Conservation (phyloP, 2,329 filamentous ascomycete species). For the Fusarium decemcellulare region DNA sequence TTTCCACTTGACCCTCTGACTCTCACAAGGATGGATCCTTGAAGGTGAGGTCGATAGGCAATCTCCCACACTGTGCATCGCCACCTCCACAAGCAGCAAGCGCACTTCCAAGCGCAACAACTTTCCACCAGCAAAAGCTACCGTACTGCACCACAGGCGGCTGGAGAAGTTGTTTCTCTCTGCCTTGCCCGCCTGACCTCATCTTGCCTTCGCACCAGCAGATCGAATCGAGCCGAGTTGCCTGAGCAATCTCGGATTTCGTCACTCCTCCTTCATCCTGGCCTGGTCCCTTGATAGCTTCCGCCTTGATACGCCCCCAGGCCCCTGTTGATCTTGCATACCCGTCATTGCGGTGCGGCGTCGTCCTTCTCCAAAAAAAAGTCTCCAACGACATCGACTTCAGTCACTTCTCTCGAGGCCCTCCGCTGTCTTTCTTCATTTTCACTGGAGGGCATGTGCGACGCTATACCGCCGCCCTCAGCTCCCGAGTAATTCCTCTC, state of each 20-base stretch:
- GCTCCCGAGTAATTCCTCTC: slow-evolving; percentile 21
- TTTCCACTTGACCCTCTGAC: slow-evolving; percentile 31
- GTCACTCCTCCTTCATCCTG: slow-evolving; percentile 34
- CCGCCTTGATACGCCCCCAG: slow-evolving; percentile 2
- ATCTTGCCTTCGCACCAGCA: slow-evolving; percentile 4
- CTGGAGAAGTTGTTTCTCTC: slow-evolving; percentile 12
- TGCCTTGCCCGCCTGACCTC: slow-evolving; percentile 8
- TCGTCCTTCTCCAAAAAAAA: slow-evolving; percentile 13
- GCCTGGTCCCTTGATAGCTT: slow-evolving; percentile 22
- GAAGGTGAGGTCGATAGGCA: not conserved
- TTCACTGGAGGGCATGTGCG: slow-evolving; percentile 36
- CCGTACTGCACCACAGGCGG: not conserved
- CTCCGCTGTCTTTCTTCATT: slow-evolving; percentile 1
- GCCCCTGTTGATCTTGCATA: slow-evolving; percentile 30
- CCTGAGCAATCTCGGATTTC: slow-evolving; percentile 17
- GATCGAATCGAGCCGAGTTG: slow-evolving; percentile 5
- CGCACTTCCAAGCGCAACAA: not conserved
- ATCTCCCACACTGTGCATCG: slow-evolving; percentile 45
- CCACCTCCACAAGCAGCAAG: slow-evolving; percentile 42
- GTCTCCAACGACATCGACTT: slow-evolving; percentile 21
- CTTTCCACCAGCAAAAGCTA: slow-evolving; percentile 20
- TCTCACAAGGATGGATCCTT: not conserved
- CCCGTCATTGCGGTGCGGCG: slow-evolving; percentile 15
- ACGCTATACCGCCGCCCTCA: slow-evolving; percentile 31
- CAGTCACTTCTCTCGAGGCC: not conserved